Evolutionary conservation across 78 protist species (phyloP), one percentile per base, ranked within the genome.

Genomic region (Dictyostelium capitatum): DNA sequence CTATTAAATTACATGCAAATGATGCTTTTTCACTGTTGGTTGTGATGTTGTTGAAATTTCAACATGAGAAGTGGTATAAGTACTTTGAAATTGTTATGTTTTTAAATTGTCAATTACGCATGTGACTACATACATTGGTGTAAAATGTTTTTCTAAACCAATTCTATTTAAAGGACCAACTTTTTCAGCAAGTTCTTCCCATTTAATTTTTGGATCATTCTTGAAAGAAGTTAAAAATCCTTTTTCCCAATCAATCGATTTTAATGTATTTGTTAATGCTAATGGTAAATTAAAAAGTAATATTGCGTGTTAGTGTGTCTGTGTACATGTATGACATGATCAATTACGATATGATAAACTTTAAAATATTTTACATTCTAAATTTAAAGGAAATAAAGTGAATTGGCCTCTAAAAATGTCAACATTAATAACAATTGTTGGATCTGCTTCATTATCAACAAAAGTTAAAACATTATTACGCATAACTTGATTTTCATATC

Each of bases 321-420:
- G n/a, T n/a, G n/a, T n/a, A n/a, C n/a, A n/a, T n/a, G n/a, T n/a
- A n/a, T n/a, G n/a, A n/a, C n/a, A n/a, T n/a, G n/a, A n/a, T n/a
- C n/a, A n/a, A n/a, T n/a, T n/a, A n/a, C n/a, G n/a, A n/a, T n/a
- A n/a, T n/a, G n/a, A n/a, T 51, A 51, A 51, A 51, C 1, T 12
- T 51, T 51, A 4, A 23, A 23, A 8, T 23, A 62, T 11, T 25
- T 1, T 62, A 62, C 70, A 30, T 62, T 62, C 37, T 14, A 46
- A 6, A n/a, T 56, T n/a, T 37, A 37, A 57, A 4, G 67, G 65
- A 20, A n/a, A 80, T 10, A 46, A 25, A 59, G 23, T 25, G 19
- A 59, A n/a, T 80, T 80, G 85, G 23, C 85, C 85, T 23, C 85
- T 28, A 56, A 59, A 64, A 54, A 53, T 59, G 43, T 80, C 85